phyloP scores from a whole-genome alignment of 2,329 filamentous ascomycete genomes.

The Cordyceps tenuipes region DNA sequence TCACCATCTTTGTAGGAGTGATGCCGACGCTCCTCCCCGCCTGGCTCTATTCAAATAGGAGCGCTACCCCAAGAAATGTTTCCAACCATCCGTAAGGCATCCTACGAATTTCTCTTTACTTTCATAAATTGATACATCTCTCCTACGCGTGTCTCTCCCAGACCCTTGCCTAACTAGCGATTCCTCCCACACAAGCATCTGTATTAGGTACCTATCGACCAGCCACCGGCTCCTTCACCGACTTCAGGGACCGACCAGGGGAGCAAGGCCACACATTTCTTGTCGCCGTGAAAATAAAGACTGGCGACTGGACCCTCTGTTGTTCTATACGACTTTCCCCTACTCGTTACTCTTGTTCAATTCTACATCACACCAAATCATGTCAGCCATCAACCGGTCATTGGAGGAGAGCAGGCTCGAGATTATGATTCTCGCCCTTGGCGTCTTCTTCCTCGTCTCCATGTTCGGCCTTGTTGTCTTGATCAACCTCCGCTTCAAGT shows the following conservation, averaged over 20 bases:
- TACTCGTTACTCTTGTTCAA: neutral
- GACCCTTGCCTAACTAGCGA: slow-evolving; percentile 3
- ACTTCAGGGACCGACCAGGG: slow-evolving; percentile 9
- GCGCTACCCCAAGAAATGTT: neutral
- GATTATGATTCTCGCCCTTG: slow-evolving; percentile 26
- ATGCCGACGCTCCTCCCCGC: slow-evolving; percentile 5
- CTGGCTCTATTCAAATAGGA: neutral
- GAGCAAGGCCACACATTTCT: neutral
- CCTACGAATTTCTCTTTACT: neutral
- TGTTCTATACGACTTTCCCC: neutral
- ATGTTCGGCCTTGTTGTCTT: slow-evolving; percentile 25
- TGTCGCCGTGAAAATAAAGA: neutral
- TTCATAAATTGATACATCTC: neutral
- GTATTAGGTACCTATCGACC: slow-evolving; percentile 7
- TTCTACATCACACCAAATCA: slow-evolving; percentile 1
- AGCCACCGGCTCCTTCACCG: slow-evolving; percentile 10
- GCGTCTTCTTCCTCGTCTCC: slow-evolving; percentile 25
- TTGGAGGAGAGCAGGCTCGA: slow-evolving; percentile 24
- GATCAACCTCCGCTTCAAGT: slow-evolving; percentile 19
- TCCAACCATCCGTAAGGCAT: neutral
- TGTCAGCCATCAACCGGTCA: slow-evolving; percentile 16
- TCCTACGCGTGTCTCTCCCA: slow-evolving; percentile 2
- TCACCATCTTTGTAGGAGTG: neutral
- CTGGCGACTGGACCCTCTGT: neutral
- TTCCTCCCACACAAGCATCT: neutral